phyloP scores from a whole-genome alignment of 2,329 filamentous ascomycete species.

The Botrytis galanthina region DNA sequence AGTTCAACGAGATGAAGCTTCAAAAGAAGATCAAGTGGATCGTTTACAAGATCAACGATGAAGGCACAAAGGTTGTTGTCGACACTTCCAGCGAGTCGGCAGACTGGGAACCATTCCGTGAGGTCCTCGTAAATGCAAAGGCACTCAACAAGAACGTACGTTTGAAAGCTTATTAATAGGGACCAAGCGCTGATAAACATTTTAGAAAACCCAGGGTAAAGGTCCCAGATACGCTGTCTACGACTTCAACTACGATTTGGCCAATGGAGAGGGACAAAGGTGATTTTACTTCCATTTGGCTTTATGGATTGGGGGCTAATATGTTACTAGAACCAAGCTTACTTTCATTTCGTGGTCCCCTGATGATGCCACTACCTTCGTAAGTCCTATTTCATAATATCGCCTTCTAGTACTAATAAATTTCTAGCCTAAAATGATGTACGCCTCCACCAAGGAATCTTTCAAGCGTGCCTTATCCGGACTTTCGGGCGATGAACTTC shows the following conservation, averaged over 20 bases:
- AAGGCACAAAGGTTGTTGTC: conserved; percentile 78
- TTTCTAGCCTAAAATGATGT: conserved; percentile 78
- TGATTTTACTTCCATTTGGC: conserved; percentile 41
- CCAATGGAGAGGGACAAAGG: conserved; percentile 70
- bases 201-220: conserved; percentile 57
- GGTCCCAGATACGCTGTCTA: conserved; percentile 82
- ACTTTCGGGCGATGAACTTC: conserved; percentile 66
- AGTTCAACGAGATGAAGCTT: conserved; percentile 81
- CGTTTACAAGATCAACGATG: conserved; percentile 82
- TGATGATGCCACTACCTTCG: conserved; percentile 74
- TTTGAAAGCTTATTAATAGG: conserved; percentile 18
- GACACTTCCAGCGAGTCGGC: conserved; percentile 66
- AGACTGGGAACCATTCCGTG: conserved; percentile 71
- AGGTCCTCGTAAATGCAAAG: conserved; percentile 72
- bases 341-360: conserved; percentile 78
- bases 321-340: conserved; percentile 64
- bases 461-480: conserved; percentile 77
- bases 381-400: conserved; percentile 25
- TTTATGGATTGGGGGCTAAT: conserved; percentile 25
- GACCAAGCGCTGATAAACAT: conserved; percentile 17
- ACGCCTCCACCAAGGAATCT: conserved; percentile 84
- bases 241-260: conserved; percentile 76
- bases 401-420: neutral
- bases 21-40: conserved; percentile 80
- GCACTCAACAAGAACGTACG: conserved; percentile 67